These are phyloP conservation scores for Leccinum truebloodii DNA, from an alignment of 768 basidiomycete genomes.

Conservation along the genomic window DNA sequence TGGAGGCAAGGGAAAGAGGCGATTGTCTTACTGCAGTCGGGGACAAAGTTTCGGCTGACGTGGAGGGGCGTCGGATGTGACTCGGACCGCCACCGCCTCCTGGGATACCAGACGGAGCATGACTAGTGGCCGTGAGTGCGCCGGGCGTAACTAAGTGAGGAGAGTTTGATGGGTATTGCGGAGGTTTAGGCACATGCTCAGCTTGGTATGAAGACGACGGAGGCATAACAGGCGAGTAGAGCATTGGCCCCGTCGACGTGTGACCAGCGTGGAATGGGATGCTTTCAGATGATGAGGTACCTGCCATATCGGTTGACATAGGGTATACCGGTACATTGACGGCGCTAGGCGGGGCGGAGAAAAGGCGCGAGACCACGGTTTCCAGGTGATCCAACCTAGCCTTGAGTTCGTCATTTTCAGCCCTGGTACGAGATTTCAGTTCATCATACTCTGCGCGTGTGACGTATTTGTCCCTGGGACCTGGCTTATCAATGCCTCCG, in stretches of 20 bases:
- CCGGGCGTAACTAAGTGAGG: constrained; percentile 29
- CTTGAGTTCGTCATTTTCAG: constrained; percentile 56
- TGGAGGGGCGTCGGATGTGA: constrained; percentile 30
- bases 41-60: constrained; percentile 31
- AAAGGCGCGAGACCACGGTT: constrained; percentile 46
- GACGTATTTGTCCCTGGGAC: constrained; percentile 74
- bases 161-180: constrained; percentile 30
- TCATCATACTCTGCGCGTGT: constrained; percentile 77
- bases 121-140: constrained; percentile 21
- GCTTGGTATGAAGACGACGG: constrained; percentile 27
- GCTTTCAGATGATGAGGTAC: constrained; percentile 26
- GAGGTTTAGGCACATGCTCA: constrained; percentile 26
- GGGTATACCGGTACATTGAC: constrained; percentile 32
- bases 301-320: constrained; percentile 33
- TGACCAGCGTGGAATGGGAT: constrained; percentile 32
- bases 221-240: constrained; percentile 25
- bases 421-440: constrained; percentile 52
- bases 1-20: constrained; percentile 42
- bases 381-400: constrained; percentile 63
- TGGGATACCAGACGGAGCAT: constrained; percentile 15
- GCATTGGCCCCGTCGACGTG: constrained; percentile 25
- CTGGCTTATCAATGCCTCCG: constrained; percentile 14
- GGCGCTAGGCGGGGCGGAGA: constrained; percentile 30
- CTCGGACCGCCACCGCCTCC: constrained; percentile 17
- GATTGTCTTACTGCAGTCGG: constrained; percentile 37